These are phyloP conservation scores for Solanum habrochaites DNA, from an alignment of 257 asterid genomes.

Conservation along the genomic window DNA sequence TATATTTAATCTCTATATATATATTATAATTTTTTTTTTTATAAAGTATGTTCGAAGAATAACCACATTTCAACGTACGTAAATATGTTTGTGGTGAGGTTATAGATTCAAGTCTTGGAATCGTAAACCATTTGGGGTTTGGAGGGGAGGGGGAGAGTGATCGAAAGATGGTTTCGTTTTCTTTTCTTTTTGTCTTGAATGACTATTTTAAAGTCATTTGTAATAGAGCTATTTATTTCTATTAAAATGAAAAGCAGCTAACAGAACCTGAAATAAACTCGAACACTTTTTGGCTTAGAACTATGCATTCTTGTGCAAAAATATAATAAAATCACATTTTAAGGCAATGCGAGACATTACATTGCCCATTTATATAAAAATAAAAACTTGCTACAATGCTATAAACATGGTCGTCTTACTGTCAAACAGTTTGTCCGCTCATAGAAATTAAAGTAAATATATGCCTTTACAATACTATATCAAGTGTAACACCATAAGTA, in stretches of 20 bases:
- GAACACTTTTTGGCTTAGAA: neutral
- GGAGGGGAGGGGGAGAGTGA: no score
- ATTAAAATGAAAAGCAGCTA: no score
- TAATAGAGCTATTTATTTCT: no score
- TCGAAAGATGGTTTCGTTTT: no score
- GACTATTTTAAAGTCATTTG: no score
- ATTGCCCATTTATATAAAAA: neutral
- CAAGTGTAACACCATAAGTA: neutral
- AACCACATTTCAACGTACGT: neutral
- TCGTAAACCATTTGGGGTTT: neutral
- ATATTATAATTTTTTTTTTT: neutral
- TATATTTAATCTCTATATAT: neutral
- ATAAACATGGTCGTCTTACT: neutral
- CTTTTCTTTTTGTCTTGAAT: no score
- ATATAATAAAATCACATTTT: neutral
- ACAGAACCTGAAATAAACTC: no score
- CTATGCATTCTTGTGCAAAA: neutral
- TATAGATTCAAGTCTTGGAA: neutral
- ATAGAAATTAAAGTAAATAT: neutral
- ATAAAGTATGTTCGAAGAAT: neutral
- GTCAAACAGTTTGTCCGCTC: neutral
- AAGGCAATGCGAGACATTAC: neutral
- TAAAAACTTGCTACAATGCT: neutral
- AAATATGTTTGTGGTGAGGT: neutral
- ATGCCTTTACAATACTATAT: neutral